A percentile compares a stretch with the other conserved stretches of the same genome.
Evolutionary conservation across 352 stramenopile genomes (phyloP).

Genomic region (Achlya hypogyna): DNA sequence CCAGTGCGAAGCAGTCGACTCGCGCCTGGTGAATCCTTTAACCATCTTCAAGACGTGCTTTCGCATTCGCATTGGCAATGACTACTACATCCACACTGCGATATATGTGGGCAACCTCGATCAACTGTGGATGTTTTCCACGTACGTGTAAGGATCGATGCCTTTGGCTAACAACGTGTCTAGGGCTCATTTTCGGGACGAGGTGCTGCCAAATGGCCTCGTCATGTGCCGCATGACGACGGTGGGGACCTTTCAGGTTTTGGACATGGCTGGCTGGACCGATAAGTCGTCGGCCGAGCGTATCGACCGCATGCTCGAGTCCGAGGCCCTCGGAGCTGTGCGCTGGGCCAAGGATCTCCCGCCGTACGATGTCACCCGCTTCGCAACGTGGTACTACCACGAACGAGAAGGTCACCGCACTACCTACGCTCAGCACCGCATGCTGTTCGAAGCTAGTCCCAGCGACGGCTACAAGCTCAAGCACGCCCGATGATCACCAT

Average conservation of each 20-base stretch:
- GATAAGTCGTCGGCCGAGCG: neutral
- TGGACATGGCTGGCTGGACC: neutral
- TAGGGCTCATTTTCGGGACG: neutral
- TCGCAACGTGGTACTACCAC: neutral
- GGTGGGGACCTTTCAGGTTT: neutral
- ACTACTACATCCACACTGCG: neutral
- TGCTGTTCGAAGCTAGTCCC: neutral
- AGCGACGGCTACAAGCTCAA: neutral
- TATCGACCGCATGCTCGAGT: neutral
- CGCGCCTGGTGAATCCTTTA: no score
- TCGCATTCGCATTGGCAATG: neutral
- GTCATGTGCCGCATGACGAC: neutral
- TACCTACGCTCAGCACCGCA: no score
- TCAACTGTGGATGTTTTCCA: neutral
- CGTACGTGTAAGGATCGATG: neutral
- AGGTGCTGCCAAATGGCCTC: neutral
- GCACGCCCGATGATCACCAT: neutral
- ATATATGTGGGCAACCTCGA: neutral
- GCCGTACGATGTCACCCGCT: neutral
- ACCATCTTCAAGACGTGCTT: neutral
- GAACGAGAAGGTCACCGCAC: neutral
- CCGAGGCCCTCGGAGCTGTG: neutral
- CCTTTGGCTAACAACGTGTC: neutral
- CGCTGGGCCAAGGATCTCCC: conserved; percentile 1
- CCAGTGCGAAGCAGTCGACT: no score